Conservation (phyloP, 495 filamentous ascomycete genomes). For the Neurospora cerealis region DNA sequence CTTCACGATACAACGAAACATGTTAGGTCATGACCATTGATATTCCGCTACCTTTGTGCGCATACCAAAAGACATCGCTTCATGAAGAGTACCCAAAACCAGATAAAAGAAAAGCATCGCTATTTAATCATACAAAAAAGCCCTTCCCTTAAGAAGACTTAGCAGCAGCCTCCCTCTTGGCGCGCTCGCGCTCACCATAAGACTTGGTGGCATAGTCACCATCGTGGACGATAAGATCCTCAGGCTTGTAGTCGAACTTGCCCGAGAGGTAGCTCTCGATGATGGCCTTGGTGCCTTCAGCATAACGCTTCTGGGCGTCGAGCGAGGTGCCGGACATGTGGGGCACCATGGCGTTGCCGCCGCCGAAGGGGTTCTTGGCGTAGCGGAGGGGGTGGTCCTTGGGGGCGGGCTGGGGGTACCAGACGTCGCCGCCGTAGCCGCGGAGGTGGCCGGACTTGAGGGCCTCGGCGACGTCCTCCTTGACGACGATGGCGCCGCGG, state of each 20-base stretch:
- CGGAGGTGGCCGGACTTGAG: slow-evolving; percentile 88
- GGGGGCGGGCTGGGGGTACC: slow-evolving; percentile 78
- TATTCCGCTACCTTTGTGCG: background rate
- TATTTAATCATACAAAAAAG: background rate
- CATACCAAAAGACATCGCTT: background rate
- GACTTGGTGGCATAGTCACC: slow-evolving; percentile 95
- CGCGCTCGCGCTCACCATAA: slow-evolving; percentile 65
- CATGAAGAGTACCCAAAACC: background rate
- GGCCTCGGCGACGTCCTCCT: slow-evolving; percentile 95
- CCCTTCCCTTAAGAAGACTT: background rate
- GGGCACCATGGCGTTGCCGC: slow-evolving; percentile 95
- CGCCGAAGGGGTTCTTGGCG: slow-evolving; percentile 89
- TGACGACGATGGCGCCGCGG: slow-evolving; percentile 96
- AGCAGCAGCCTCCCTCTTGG: background rate
- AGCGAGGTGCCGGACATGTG: slow-evolving; percentile 98
- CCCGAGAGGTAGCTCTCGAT: slow-evolving; percentile 84
- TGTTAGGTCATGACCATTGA: background rate
- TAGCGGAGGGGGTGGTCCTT: slow-evolving; percentile 89
- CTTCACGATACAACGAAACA: background rate
- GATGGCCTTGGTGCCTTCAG: slow-evolving; percentile 79
- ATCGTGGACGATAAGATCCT: slow-evolving; percentile 87
- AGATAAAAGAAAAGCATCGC: background rate
- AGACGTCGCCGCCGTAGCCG: slow-evolving; percentile 93
- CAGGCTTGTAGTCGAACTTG: slow-evolving; percentile 70
- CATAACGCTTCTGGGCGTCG: slow-evolving; percentile 94